phyloP scores from a whole-genome alignment of 306 rosid species.

The Inga laurina region DNA sequence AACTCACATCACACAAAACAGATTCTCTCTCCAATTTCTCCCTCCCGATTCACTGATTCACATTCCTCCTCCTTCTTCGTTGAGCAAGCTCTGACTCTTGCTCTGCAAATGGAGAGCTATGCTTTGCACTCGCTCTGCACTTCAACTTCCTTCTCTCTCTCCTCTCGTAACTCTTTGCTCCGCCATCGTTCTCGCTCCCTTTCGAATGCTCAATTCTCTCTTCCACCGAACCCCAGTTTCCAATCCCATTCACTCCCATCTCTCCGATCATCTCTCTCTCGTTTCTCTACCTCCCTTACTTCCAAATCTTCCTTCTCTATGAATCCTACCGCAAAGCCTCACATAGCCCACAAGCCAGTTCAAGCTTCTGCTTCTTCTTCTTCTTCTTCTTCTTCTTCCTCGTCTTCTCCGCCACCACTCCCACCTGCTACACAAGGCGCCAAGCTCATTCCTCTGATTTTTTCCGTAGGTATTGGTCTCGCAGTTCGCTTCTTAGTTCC shows the following conservation, averaged over 20 bases:
- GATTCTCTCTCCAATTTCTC: background rate
- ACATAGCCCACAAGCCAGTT: constrained; percentile 36
- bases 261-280: constrained; percentile 44
- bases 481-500: constrained; percentile 67
- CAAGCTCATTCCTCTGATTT: constrained; percentile 59
- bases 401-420: constrained; percentile 11
- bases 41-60: background rate
- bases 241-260: constrained; percentile 32
- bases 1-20: background rate
- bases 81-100: background rate
- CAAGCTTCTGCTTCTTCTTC: constrained; percentile 36
- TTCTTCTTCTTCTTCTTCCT: background rate
- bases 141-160: constrained; percentile 39
- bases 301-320: constrained; percentile 38
- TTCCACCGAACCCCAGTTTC: constrained; percentile 22
- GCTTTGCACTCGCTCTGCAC: constrained; percentile 50
- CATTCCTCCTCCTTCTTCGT: background rate
- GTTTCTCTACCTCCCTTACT: constrained; percentile 23
- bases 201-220: constrained; percentile 39
- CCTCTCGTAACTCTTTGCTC: constrained; percentile 25
- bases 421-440: constrained; percentile 51
- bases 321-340: constrained; percentile 34
- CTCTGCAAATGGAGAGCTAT: constrained; percentile 52
- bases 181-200: constrained; percentile 39
- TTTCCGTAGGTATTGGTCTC: constrained; percentile 67